A percentile compares a stretch with the other conserved stretches of the same genome.
phyloP scores from a whole-genome alignment of 345 rosid species.

The Populus nigra region DNA sequence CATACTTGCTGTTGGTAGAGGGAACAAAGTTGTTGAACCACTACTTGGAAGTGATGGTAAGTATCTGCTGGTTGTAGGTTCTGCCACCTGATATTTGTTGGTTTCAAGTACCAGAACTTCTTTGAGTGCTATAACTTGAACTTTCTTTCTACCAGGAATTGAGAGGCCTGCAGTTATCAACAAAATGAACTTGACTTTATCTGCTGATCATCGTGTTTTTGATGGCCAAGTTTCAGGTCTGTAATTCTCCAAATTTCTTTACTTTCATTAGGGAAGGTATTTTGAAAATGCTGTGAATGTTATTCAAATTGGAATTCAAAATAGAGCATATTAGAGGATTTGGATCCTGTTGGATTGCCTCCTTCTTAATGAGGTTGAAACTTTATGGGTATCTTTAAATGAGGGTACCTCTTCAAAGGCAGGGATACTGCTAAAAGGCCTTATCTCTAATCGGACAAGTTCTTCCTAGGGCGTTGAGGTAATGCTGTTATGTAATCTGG shows the following conservation, averaged over 20 bases:
- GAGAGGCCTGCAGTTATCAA: constrained; percentile 69
- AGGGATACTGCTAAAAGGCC: neutral
- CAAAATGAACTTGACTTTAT: constrained; percentile 80
- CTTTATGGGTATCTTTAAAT: neutral
- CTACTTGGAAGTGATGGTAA: constrained; percentile 68
- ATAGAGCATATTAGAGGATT: neutral
- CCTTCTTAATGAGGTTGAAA: too few relatives aligned
- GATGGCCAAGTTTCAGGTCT: constrained; percentile 92
- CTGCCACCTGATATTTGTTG: neutral
- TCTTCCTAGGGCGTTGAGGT: neutral
- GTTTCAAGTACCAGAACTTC: constrained; percentile 1
- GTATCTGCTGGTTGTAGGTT: constrained; percentile 4
- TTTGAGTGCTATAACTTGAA: constrained; percentile 1
- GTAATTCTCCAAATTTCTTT: constrained; percentile 4
- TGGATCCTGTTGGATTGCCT: neutral
- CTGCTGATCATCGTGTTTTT: constrained; percentile 93
- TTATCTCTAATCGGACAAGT: neutral
- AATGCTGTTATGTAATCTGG: neutral
- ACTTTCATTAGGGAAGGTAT: neutral
- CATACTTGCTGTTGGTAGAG: constrained; percentile 93
- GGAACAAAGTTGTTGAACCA: constrained; percentile 83
- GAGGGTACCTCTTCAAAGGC: neutral
- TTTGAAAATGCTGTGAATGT: neutral
- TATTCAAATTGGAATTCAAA: too few relatives aligned
- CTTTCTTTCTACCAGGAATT: constrained; percentile 46